These are phyloP conservation scores for Acanthamoeba lenticulata DNA, from an alignment of 208 protist genomes.

Conservation along the genomic window DNA sequence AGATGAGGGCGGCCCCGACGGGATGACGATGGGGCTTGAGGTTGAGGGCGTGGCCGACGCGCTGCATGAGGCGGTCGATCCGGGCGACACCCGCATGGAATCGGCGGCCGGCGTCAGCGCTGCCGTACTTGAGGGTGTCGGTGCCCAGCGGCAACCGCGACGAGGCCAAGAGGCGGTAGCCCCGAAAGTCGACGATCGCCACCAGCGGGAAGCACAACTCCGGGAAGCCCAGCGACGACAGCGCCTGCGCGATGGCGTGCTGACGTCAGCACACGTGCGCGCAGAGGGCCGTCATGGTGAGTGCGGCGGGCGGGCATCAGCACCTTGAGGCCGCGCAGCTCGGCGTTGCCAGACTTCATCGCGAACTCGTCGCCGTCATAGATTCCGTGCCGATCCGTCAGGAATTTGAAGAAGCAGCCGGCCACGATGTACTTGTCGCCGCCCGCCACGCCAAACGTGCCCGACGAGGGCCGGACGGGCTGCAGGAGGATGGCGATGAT, in stretches of 20 bases:
- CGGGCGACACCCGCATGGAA: background rate
- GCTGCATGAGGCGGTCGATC: slow-evolving; percentile 47
- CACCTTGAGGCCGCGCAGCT: slow-evolving; percentile 57
- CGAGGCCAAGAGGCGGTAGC: slow-evolving; percentile 66
- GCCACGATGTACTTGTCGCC: slow-evolving; percentile 67
- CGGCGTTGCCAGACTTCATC: slow-evolving; percentile 59
- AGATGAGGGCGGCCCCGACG: background rate
- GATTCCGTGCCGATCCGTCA: slow-evolving; percentile 54
- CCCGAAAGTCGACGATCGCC: slow-evolving; percentile 67
- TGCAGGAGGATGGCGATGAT: background rate
- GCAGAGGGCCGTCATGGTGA: background rate
- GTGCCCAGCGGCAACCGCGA: slow-evolving; percentile 62
- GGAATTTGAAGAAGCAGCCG: slow-evolving; percentile 73
- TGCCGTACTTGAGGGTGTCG: slow-evolving; percentile 66
- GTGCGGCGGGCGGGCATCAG: too few species aligned
- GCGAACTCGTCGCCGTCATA: slow-evolving; percentile 69
- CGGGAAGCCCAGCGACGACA: background rate
- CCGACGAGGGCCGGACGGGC: background rate
- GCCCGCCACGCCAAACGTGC: slow-evolving; percentile 53
- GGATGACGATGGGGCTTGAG: slow-evolving; percentile 46
- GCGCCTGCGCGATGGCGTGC: background rate
- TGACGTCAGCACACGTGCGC: background rate
- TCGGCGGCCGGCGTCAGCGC: background rate
- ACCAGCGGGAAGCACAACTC: slow-evolving; percentile 61
- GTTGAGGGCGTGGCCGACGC: slow-evolving; percentile 4